These are phyloP conservation scores for Pleomassaria siparia DNA, from an alignment of 2,329 filamentous ascomycete species.

Conservation along the genomic window DNA sequence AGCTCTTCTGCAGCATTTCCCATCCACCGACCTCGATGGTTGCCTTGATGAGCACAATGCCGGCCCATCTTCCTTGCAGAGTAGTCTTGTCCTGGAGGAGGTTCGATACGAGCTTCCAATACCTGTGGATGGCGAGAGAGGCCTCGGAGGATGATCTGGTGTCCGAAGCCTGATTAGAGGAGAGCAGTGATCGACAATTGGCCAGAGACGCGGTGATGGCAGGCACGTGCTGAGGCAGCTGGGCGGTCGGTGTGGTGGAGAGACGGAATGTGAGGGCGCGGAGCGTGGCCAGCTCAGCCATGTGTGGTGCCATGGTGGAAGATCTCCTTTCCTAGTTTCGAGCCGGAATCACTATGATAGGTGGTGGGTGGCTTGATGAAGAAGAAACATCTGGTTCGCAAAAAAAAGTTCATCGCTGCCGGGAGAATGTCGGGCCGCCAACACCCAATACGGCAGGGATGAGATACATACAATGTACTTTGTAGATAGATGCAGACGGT, in stretches of 20 bases:
- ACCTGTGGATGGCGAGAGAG: conserved; percentile 73
- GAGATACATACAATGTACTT: no score
- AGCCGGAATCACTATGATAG: no score
- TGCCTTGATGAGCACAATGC: conserved; percentile 76
- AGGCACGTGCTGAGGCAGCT: conserved; percentile 73
- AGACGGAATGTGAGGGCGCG: conserved; percentile 65
- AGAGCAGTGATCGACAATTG: conserved; percentile 62
- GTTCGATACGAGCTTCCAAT: conserved; percentile 75
- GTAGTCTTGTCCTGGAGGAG: conserved; percentile 78
- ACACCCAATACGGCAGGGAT: conserved; percentile 8
- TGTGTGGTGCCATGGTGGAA: conserved; percentile 25
- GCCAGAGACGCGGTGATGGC: conserved; percentile 62
- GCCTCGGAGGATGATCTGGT: conserved; percentile 66
- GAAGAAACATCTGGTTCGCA: no score
- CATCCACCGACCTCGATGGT: conserved; percentile 80
- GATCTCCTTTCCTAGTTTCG: background rate
- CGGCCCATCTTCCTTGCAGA: conserved; percentile 73
- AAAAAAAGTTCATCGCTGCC: conserved; percentile 8
- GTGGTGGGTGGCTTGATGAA: no score
- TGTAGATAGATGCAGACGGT: no score
- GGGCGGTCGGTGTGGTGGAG: conserved; percentile 68
- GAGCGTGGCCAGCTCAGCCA: conserved; percentile 33
- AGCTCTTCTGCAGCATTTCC: conserved; percentile 73
- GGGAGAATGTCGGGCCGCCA: conserved; percentile 1
- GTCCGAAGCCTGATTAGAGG: conserved; percentile 59